A percentile compares a stretch with the other conserved stretches of the same genome.
phyloP scores from a whole-genome alignment of 495 filamentous ascomycete genomes.

The Podospora appendiculata region DNA sequence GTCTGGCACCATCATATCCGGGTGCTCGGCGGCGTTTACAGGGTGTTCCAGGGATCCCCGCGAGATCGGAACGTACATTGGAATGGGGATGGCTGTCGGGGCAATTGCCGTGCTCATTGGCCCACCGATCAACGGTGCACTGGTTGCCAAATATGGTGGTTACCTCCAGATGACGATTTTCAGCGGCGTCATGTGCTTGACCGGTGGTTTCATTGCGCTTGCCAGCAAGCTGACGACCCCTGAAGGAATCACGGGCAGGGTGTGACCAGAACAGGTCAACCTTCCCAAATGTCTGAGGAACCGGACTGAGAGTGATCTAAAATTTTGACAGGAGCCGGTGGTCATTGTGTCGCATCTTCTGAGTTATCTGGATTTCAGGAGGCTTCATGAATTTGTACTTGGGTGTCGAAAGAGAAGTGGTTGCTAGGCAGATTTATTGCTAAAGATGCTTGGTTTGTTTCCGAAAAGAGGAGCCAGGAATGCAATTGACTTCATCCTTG shows the following conservation, averaged over 20 bases:
- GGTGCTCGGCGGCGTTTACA: slow-evolving; percentile 32
- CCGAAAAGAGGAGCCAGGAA: no score
- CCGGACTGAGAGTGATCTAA: no score
- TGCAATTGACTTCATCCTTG: no score
- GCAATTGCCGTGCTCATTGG: slow-evolving; percentile 41
- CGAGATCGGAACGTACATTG: slow-evolving; percentile 48
- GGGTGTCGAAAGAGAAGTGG: no score
- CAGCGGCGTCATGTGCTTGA: slow-evolving; percentile 27
- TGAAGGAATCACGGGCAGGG: not conserved
- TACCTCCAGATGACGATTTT: slow-evolving; percentile 38
- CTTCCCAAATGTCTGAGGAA: no score
- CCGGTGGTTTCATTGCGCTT: not conserved
- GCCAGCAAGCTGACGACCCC: not conserved
- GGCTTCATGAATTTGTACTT: no score
- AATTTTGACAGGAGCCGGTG: no score
- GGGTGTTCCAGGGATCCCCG: slow-evolving; percentile 30
- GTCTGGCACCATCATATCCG: slow-evolving; percentile 41
- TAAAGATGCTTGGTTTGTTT: no score
- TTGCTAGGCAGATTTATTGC: no score
- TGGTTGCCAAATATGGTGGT: slow-evolving; percentile 35
- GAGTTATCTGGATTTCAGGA: no score
- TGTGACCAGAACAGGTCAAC: no score
- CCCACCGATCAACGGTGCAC: slow-evolving; percentile 44
- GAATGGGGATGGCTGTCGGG: slow-evolving; percentile 42
- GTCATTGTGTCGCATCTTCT: no score